A percentile compares a stretch with the other conserved stretches of the same genome.
phyloP scores from a whole-genome alignment of 2,329 filamentous ascomycete genomes.

The Penicillium nordicum region DNA sequence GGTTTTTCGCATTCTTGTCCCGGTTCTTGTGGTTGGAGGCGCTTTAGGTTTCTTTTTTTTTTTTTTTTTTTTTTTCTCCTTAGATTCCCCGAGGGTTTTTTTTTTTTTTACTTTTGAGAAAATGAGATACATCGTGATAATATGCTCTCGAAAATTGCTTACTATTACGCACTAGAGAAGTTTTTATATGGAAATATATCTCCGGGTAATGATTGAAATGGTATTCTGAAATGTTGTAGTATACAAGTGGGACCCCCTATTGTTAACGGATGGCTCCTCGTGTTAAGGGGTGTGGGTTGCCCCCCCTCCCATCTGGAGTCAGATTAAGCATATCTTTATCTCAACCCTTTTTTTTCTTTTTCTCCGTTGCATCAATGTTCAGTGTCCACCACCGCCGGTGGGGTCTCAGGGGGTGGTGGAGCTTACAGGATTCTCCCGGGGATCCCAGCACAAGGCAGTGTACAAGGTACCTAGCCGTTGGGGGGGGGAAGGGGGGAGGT shows the following conservation, averaged over 20 bases:
- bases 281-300: conserved; percentile 12
- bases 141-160: not conserved
- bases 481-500: not conserved
- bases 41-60: not conserved
- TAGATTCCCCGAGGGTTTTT: not conserved
- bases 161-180: not conserved
- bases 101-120: not conserved
- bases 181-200: not conserved
- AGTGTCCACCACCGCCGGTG: conserved; percentile 24
- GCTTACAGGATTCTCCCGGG: conserved; percentile 21
- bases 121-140: not conserved
- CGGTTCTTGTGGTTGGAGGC: not conserved
- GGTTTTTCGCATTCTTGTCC: conserved; percentile 1
- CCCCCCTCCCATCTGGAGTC: conserved; percentile 21
- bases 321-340: conserved; percentile 30
- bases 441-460: conserved; percentile 20
- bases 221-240: not conserved
- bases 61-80: not conserved
- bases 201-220: not conserved
- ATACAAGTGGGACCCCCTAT: conserved; percentile 3
- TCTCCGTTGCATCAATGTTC: conserved; percentile 28
- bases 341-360: conserved; percentile 20
- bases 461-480: conserved; percentile 11
- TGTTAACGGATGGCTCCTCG: not conserved
- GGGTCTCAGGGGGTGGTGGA: conserved; percentile 21